Base-by-base conservation (phyloP, 2,329 filamentous ascomycete genomes). In the Aulographum hederae region DNA sequence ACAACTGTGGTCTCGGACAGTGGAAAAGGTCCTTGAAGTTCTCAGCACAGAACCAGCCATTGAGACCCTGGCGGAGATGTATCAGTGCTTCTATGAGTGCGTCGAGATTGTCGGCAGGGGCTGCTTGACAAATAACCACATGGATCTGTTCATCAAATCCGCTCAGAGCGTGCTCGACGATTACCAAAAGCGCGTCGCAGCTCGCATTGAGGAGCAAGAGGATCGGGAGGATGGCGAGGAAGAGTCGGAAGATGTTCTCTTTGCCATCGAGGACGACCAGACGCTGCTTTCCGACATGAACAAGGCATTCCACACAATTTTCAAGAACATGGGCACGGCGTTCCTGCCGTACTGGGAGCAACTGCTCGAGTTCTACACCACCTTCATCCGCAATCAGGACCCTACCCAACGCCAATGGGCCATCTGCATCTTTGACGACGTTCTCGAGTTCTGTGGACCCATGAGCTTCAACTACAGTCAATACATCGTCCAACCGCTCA, bases 41-140 rank as follows among this genome's bases (percentile, higher is more conserved):
- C 67, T 98, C 25, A 81, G 77, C 38, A 85, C 85, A 1, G 89
- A 98, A 58, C 86, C 89, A 14, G 84, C 85, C 2, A 85, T 98
- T 36, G 89, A 98, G 45, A 93, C 89, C 0, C 67, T 98, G 29
- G 86, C 89, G 2, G 89, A 95, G 57, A 94, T 98, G 82, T 98
- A 94, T 57, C 86, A 95, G 55, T 98, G 89, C 61, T 98, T 98
- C 63, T 98, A 98, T 53, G 89, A 98, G 54, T 93, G 82, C 17
- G 75, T 98, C 5, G 86, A 95, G 57, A 85, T 94, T 15, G 71
- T 92, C 41, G 86, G 86, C 37, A 81, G 80, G 54, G 73, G 79
- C 44, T 86, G 77, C 48, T 65, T 98, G 29, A 80, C 67, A 4
- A 61, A 66, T 25, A 66, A 75, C 25, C 78, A 93, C 51, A 85